Percentiles rank a stretch among this genome's conserved stretches.
phyloP scores from a whole-genome alignment of 495 filamentous ascomycete genomes.

The Cercophora newfieldiana region DNA sequence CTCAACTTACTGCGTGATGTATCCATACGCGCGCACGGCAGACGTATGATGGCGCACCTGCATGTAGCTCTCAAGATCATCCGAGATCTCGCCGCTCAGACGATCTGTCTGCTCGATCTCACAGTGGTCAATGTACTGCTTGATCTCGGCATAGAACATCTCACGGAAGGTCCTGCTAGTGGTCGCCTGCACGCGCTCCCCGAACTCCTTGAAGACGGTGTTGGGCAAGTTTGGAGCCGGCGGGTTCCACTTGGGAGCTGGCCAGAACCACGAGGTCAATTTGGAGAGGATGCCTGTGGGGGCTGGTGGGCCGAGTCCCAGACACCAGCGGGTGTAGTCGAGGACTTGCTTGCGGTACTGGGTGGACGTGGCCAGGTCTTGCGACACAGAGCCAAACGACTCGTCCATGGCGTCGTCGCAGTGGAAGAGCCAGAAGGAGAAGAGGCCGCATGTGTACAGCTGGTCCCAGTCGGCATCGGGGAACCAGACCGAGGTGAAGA shows the following conservation, averaged over 20 bases:
- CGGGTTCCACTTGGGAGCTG: not conserved
- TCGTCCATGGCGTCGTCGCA: conserved; percentile 22
- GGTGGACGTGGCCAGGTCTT: conserved; percentile 9
- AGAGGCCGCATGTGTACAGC: conserved; percentile 15
- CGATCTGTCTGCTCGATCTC: conserved; percentile 18
- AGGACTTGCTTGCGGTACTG: conserved; percentile 11
- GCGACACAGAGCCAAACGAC: not conserved
- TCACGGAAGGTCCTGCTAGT: conserved; percentile 6
- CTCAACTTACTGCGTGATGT: conserved; percentile 10
- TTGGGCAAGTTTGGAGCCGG: conserved; percentile 12
- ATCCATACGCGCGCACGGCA: conserved; percentile 5
- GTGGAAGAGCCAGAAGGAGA: conserved; percentile 18
- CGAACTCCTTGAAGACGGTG: conserved; percentile 14
- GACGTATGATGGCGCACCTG: conserved; percentile 11
- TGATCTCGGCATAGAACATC: conserved; percentile 14
- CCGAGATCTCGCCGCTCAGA: conserved; percentile 7
- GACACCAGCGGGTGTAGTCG: conserved; percentile 10
- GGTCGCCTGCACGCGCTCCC: not conserved
- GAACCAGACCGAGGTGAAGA: conserved; percentile 14
- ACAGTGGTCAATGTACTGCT: conserved; percentile 13
- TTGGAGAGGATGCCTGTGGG: not conserved
- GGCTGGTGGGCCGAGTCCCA: not conserved
- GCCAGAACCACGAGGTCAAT: conserved; percentile 1
- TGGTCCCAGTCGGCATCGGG: conserved; percentile 18
- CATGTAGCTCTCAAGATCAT: conserved; percentile 14